Base-by-base conservation (phyloP, 2,329 filamentous ascomycete genomes). In the Trichoderma oligosporum region DNA sequence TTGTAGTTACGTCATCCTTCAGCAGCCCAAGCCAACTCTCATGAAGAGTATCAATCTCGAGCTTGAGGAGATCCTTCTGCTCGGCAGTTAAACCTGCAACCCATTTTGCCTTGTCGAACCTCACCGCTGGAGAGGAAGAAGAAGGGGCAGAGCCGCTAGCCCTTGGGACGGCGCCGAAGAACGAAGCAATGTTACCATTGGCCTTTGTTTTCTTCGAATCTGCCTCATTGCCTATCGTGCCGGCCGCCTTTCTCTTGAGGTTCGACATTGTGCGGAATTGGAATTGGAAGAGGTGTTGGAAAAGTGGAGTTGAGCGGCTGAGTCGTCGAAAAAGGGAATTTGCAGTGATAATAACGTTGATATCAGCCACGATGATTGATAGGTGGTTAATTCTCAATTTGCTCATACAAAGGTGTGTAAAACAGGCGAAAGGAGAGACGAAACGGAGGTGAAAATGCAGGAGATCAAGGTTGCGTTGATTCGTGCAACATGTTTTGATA, bases 101-200 rank as follows among this genome's bases (percentile, higher is more conserved):
- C 94, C 94, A 99, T 73, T 88, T 90, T 44, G 84, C 83, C 77
- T 96, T 97, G 78, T 97, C 82, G 70, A 97, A 97, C 63, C 83
- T 88, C 57, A 70, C 61, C 4, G 73, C 65, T 31, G 74, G 62
- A 4, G 71, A 60, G 31, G 70, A 64, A 14, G 69, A 52, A 38
- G 65, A 60, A 7, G 29, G 5, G 27, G 49, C 38, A 56, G 66
- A 72, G 54, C 68, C 67, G 9, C 69, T 64, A 14, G 75, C 65
- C 69, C 87, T 89, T 5, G 91, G 85, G 14, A 62, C 65, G 16
- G 82, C 78, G 12, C 84, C 82, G 67, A 99, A 97, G 79, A 97
- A 97, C 14, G 91, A 89, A 25, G 87, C 92, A 68, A 99, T 96
- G 75, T 80, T 91, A 61, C 80, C 84, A 67, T 94, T 87, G 53